A percentile compares a stretch with the other conserved stretches of the same genome.
phyloP scores from a whole-genome alignment of 345 rosid genomes.

The Euphorbia tirucalli region DNA sequence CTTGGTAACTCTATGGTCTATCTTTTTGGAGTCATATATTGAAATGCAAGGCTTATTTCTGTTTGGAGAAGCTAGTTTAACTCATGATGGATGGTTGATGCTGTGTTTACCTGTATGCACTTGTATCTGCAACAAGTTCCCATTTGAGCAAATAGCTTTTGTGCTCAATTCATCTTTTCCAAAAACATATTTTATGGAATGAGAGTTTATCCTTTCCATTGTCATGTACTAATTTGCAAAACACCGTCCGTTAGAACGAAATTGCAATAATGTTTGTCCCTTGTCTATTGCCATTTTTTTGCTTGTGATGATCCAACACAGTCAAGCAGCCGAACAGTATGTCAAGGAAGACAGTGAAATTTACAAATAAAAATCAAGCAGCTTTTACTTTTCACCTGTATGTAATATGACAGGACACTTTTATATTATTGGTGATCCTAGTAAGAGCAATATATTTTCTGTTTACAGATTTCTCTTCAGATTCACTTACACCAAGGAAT shows the following conservation, averaged over 20 bases:
- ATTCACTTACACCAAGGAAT: slow-evolving; percentile 36
- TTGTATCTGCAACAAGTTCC: neutral
- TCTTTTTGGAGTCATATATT: neutral
- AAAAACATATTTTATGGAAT: too few species aligned
- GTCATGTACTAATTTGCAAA: neutral
- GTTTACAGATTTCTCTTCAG: slow-evolving; percentile 56
- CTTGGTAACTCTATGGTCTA: neutral
- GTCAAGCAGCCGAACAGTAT: neutral
- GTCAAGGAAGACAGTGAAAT: neutral
- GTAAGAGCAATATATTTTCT: neutral
- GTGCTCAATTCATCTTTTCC: neutral
- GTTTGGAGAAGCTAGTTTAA: neutral
- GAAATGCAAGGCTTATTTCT: neutral
- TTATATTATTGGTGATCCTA: neutral
- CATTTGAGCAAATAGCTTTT: neutral
- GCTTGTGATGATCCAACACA: neutral
- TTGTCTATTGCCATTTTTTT: neutral
- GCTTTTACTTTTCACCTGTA: neutral
- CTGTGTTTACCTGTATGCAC: neutral
- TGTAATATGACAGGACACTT: neutral
- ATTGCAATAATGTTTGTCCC: neutral
- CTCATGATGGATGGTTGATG: neutral
- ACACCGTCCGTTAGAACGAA: neutral
- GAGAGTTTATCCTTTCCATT: too few species aligned
- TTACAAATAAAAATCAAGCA: neutral